Conservation (phyloP, 306 rosid species). For the Alnus rubra region DNA sequence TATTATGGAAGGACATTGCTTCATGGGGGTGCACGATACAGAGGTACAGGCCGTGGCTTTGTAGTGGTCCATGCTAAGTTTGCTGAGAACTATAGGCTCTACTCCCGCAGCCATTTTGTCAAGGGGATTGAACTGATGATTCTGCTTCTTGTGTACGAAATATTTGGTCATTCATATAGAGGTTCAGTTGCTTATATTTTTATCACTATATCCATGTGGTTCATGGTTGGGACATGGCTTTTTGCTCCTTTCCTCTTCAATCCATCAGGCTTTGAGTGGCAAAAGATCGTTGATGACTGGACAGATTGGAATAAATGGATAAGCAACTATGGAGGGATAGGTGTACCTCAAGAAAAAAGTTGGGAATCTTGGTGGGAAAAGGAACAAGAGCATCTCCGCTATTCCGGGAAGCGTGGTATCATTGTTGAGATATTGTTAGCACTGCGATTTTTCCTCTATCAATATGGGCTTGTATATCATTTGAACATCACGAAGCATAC, state of each 20-base stretch:
- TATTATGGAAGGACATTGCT: conserved; percentile 94
- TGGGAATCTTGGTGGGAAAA: conserved; percentile 99
- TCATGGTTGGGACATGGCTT: conserved; percentile 96
- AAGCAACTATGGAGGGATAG: conserved; percentile 83
- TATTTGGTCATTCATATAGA: conserved; percentile 75
- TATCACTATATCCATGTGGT: conserved; percentile 85
- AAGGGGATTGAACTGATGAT: conserved; percentile 94
- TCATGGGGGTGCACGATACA: conserved; percentile 97
- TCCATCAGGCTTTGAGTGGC: conserved; percentile 99
- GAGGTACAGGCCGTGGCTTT: conserved; percentile 94
- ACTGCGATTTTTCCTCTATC: conserved; percentile 84
- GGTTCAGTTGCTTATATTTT: conserved; percentile 62
- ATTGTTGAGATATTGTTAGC: conserved; percentile 73
- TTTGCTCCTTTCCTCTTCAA: conserved; percentile 97
- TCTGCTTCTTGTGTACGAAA: conserved; percentile 81
- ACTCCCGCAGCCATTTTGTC: conserved; percentile 96
- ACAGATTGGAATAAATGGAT: conserved; percentile 98
- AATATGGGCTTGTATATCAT: conserved; percentile 93
- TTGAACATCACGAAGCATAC: conserved; percentile 48
- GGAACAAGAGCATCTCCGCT: conserved; percentile 74
- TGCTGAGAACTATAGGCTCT: conserved; percentile 88
- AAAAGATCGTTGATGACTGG: conserved; percentile 94
- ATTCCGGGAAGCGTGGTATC: conserved; percentile 72
- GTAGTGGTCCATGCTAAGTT: conserved; percentile 97
- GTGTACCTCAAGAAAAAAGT: conserved; percentile 75